Evolutionary conservation across 2,329 filamentous ascomycete species (phyloP).

Genomic region (Fusarium nisikadoi): DNA sequence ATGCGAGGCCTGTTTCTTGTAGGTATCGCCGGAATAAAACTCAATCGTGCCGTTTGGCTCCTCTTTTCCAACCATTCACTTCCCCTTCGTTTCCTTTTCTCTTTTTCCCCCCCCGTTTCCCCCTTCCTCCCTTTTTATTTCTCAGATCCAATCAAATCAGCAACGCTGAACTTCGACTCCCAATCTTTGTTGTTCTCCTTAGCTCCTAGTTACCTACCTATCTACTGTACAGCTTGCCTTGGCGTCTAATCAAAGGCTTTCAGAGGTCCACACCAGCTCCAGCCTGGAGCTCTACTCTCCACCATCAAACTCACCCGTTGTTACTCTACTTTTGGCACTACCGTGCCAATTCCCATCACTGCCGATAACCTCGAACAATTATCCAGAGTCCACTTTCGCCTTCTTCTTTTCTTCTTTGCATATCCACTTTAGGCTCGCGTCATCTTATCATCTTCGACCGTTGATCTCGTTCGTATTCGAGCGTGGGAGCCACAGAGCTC

Average conservation of each 20-base stretch:
- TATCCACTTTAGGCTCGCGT: background rate
- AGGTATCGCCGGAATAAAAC: constrained; percentile 35
- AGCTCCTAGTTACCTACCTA: constrained; percentile 7
- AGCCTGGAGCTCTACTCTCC: constrained; percentile 45
- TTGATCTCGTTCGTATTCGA: constrained; percentile 19
- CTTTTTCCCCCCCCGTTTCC: background rate
- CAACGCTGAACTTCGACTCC: background rate
- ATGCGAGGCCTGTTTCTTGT: background rate
- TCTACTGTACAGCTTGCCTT: constrained; percentile 6
- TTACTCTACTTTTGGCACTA: constrained; percentile 33
- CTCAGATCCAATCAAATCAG: background rate
- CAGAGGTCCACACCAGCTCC: constrained; percentile 46
- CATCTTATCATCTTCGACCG: background rate
- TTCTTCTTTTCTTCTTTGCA: constrained; percentile 10
- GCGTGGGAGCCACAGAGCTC: constrained; percentile 31
- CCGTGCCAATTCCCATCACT: constrained; percentile 30
- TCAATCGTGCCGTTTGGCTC: constrained; percentile 30
- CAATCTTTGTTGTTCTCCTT: constrained; percentile 2
- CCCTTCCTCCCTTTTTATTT: background rate
- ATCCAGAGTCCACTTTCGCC: constrained; percentile 21
- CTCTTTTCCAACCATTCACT: constrained; percentile 22
- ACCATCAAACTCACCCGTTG: constrained; percentile 40
- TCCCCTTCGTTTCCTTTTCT: constrained; percentile 9
- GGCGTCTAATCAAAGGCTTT: constrained; percentile 31
- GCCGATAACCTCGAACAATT: constrained; percentile 32